These are phyloP conservation scores for Fusarium nematophilum DNA, from an alignment of 2,329 filamentous ascomycete genomes.

Conservation along the genomic window DNA sequence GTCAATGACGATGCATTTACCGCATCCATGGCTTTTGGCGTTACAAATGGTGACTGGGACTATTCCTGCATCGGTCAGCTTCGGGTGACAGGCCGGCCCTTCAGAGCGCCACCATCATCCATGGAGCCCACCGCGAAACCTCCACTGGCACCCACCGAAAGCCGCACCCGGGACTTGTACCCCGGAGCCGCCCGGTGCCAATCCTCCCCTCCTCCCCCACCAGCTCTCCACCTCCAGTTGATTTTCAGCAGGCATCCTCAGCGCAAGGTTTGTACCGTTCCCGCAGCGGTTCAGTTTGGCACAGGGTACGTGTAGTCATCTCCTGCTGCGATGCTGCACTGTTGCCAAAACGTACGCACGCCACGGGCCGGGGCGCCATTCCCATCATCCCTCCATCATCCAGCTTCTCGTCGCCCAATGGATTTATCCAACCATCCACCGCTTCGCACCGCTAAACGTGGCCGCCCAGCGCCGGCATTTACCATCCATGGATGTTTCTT, in stretches of 20 bases:
- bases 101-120: not conserved
- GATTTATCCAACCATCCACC: constrained; percentile 36
- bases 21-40: constrained; percentile 1
- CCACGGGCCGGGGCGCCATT: constrained; percentile 29
- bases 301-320: constrained; percentile 1
- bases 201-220: constrained; percentile 28
- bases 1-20: constrained; percentile 21
- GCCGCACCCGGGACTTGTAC: constrained; percentile 28
- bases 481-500: not conserved
- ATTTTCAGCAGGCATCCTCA: constrained; percentile 1
- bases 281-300: not conserved
- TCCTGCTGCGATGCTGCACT: not conserved
- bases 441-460: constrained; percentile 36
- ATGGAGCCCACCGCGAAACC: not conserved
- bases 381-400: constrained; percentile 31
- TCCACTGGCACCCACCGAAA: constrained; percentile 9
- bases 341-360: constrained; percentile 8
- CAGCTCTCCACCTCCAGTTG: constrained; percentile 8
- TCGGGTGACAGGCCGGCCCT: constrained; percentile 10
- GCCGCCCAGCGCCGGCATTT: constrained; percentile 29
- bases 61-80: constrained; percentile 12
- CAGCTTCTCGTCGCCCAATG: constrained; percentile 2
- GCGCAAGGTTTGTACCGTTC: not conserved
- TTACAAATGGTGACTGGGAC: constrained; percentile 14
- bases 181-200: constrained; percentile 28